Conservation (phyloP, 495 filamentous ascomycete genomes). For the Penicillium cosmopolitanum region DNA sequence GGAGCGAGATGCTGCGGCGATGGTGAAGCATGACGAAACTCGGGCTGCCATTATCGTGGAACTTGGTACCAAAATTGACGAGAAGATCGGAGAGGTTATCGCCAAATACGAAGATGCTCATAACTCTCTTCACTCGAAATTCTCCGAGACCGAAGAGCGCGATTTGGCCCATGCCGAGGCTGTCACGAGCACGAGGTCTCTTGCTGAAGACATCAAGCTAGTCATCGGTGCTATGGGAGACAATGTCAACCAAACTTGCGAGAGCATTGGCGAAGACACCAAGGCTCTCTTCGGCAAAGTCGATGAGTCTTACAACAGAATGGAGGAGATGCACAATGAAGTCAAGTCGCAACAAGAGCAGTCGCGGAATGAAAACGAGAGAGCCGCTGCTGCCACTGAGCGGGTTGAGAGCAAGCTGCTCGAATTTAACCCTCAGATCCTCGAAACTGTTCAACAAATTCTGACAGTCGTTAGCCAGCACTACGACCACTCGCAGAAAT, state of each 20-base stretch:
- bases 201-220: conserved; percentile 82
- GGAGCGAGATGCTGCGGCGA: conserved; percentile 69
- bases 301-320: conserved; percentile 72
- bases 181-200: conserved; percentile 69
- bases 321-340: conserved; percentile 75
- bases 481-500: conserved; percentile 65
- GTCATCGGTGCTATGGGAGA: conserved; percentile 82
- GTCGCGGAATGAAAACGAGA: conserved; percentile 74
- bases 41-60: conserved; percentile 60
- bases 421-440: conserved; percentile 83
- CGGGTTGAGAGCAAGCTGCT: conserved; percentile 73
- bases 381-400: conserved; percentile 70
- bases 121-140: conserved; percentile 66
- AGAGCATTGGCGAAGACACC: conserved; percentile 81
- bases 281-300: conserved; percentile 81
- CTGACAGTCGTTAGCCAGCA: conserved; percentile 79
- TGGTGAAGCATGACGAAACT: conserved; percentile 70
- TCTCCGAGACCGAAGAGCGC: conserved; percentile 66
- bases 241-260: conserved; percentile 79
- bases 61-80: conserved; percentile 70
- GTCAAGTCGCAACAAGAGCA: conserved; percentile 75
- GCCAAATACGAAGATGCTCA: conserved; percentile 84
- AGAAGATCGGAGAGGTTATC: conserved; percentile 75
- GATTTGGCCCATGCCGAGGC: conserved; percentile 69
- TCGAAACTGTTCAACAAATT: conserved; percentile 82